Percentiles rank a stretch among this genome's conserved stretches.
phyloP scores from a whole-genome alignment of 805 yeast genomes.

The Monosporozyma unispora region DNA sequence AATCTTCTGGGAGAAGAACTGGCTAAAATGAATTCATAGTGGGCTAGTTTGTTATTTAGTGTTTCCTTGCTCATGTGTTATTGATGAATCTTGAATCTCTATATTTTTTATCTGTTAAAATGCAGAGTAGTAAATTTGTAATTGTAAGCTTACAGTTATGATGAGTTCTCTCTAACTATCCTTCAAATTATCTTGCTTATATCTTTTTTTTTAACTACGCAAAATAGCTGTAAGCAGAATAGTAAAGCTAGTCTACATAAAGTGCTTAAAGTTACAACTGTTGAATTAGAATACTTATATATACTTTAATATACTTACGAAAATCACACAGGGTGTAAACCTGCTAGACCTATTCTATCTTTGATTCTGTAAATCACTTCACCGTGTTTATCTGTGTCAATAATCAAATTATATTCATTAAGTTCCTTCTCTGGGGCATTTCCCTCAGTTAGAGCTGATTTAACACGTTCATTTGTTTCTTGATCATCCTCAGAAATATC shows the following conservation, averaged over 20 bases:
- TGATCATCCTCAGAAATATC: neutral
- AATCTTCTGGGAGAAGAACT: conserved; percentile 77
- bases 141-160: too few species aligned
- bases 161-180: too few species aligned
- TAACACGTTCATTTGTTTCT: neutral
- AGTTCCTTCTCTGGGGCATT: neutral
- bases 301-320: neutral
- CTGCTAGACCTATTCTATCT: conserved; percentile 20
- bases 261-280: neutral
- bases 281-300: neutral
- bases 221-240: too few species aligned
- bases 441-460: neutral
- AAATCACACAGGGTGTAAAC: conserved; percentile 24
- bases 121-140: too few species aligned
- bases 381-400: conserved; percentile 7
- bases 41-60: neutral
- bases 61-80: neutral
- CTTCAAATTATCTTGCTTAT: too few species aligned
- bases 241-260: too few species aligned
- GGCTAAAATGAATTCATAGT: conserved; percentile 50
- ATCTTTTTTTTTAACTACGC: too few species aligned
- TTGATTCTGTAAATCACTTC: conserved; percentile 25
- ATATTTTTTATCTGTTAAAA: too few species aligned
- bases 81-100: too few species aligned
- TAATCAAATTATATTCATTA: neutral